Evolutionary conservation across 805 yeast genomes (phyloP).

Genomic region (Ogataea zsoltii): DNA sequence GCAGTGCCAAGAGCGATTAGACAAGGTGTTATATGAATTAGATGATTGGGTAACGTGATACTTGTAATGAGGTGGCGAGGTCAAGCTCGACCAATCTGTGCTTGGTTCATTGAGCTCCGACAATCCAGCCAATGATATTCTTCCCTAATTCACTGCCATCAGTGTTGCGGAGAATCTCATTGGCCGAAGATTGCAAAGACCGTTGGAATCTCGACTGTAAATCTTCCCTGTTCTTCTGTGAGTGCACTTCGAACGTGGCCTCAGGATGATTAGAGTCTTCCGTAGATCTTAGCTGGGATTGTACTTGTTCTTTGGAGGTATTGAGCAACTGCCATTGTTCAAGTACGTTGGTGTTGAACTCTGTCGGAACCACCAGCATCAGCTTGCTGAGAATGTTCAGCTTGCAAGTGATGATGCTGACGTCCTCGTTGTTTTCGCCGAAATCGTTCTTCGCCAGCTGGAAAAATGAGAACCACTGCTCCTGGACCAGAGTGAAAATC

Average conservation of each 20-base stretch:
- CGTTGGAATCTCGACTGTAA: conserved; percentile 31
- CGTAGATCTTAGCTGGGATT: conserved; percentile 5
- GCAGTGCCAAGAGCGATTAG: background rate
- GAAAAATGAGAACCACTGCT: conserved; percentile 69
- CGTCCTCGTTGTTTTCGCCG: conserved; percentile 16
- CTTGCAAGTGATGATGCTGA: conserved; percentile 37
- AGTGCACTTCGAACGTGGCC: background rate
- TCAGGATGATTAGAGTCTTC: background rate
- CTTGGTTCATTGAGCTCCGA: conserved; percentile 34
- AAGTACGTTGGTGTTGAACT: conserved; percentile 54
- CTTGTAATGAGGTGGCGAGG: no score
- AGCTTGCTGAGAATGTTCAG: conserved; percentile 53
- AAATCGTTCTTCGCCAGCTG: conserved; percentile 62
- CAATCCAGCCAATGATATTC: conserved; percentile 37
- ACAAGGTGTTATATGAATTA: background rate
- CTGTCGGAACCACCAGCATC: conserved; percentile 52
- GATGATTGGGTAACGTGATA: no score
- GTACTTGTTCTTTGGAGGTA: conserved; percentile 33
- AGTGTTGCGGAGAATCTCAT: conserved; percentile 21
- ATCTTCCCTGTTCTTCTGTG: conserved; percentile 14
- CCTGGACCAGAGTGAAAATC: conserved; percentile 24
- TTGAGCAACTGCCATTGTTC: conserved; percentile 61
- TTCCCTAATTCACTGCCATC: conserved; percentile 32
- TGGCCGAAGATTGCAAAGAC: conserved; percentile 31
- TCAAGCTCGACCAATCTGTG: no score